Base-by-base conservation (phyloP, 2,329 filamentous ascomycete genomes). In the Colletotrichum cereale region DNA sequence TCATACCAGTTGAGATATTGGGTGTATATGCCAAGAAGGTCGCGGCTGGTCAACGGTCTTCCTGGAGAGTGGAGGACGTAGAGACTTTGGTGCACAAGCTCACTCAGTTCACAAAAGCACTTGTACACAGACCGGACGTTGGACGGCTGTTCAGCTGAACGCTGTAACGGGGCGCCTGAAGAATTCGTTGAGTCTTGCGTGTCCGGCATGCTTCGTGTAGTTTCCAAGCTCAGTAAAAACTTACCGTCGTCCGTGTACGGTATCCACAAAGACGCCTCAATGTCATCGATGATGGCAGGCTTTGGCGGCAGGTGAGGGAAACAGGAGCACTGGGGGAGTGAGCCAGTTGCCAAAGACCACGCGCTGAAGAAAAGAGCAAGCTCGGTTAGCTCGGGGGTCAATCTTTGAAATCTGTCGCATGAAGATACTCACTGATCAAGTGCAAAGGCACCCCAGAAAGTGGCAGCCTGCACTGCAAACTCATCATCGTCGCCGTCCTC, bases 1-100 rank as follows among this genome's bases (percentile, higher is more conserved):
- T 89, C 88, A 77, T 93, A 93, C 92, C 92, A 95, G 63, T 89
- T 87, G 21, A 93, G 84, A 75, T 93, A 94, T 74, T 90, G 87
- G 0, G 87, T 89, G 74, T 94, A 93, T 34, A 89, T 88, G 58
- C 84, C 86, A 11, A 93, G 82, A 2, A 94, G 82, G 48, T 89
- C 88, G 48, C 87, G 86, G 74, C 90, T 90, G 0, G 89, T 92
- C 55, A 94, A 84, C 6, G 88, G 88, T 66, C 87, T 86, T 18
- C 88, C 89, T 0, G 92, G 92, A 5, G 92, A 91, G 77, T 93
- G 92, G n/a, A 94, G 86, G 48, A 92, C 87, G 77, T 91, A 92
- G 26, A 93, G 84, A 38, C 90, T 91, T 75, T 92, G 88, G 78
- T 93, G 92, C 1, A 93, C 89, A 1, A 94, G 87, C 80, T 94